phyloP scores from a whole-genome alignment of 768 basidiomycete genomes.

The Lactifluus hygrophoroides region DNA sequence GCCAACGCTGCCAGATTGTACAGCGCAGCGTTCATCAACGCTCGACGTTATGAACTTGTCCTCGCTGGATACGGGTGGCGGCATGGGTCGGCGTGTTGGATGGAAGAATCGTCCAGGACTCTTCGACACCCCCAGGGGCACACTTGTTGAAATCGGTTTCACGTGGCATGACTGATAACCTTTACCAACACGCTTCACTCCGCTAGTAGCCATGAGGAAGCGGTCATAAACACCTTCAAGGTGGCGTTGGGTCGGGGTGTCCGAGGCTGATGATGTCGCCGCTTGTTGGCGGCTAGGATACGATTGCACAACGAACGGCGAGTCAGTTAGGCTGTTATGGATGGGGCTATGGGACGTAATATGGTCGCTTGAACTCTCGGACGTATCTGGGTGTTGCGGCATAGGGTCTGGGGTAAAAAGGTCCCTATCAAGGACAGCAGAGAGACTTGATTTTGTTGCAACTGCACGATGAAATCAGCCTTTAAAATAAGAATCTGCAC shows the following conservation, averaged over 20 bases:
- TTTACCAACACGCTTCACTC: constrained; percentile 70
- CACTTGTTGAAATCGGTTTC: constrained; percentile 31
- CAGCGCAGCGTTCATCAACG: constrained; percentile 59
- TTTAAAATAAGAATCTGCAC: background rate
- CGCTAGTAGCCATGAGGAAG: constrained; percentile 73
- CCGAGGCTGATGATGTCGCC: constrained; percentile 30
- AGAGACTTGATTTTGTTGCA: constrained; percentile 17
- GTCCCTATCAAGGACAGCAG: constrained; percentile 45
- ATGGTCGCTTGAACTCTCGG: constrained; percentile 24
- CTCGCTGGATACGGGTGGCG: constrained; percentile 64
- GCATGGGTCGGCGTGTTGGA: constrained; percentile 46
- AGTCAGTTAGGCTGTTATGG: constrained; percentile 50
- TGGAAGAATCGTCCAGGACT: constrained; percentile 34
- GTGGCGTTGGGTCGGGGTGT: constrained; percentile 50
- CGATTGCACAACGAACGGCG: constrained; percentile 55
- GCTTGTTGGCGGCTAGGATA: constrained; percentile 43
- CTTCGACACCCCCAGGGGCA: constrained; percentile 22
- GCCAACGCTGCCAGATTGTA: constrained; percentile 20
- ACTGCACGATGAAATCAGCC: constrained; percentile 13
- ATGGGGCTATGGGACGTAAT: constrained; percentile 9
- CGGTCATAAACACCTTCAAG: constrained; percentile 74
- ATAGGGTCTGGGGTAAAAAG: constrained; percentile 54
- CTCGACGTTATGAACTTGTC: constrained; percentile 30
- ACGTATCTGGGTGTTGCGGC: constrained; percentile 31
- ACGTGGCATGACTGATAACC: constrained; percentile 70